Evolutionary conservation across 768 basidiomycete genomes (phyloP).

Genomic region (Mycena rosella): DNA sequence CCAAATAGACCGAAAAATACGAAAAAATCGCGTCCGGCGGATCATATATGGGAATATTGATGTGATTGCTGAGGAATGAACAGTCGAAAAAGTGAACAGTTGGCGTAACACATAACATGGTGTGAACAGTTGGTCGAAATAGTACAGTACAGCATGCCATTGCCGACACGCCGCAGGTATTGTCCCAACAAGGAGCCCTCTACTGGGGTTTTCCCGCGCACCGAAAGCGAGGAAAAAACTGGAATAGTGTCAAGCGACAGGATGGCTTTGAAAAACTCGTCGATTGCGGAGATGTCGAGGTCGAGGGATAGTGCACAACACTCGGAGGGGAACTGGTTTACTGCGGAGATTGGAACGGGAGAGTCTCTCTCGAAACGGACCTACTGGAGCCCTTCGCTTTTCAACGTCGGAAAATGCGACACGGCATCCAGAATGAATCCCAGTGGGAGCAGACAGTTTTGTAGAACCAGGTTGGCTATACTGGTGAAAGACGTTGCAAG

Average conservation of each 20-base stretch:
- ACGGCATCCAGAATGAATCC: background rate
- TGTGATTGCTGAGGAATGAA: too few species aligned
- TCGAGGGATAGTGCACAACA: background rate
- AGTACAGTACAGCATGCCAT: too few species aligned
- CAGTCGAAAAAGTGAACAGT: too few species aligned
- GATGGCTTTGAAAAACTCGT: background rate
- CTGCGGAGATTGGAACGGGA: background rate
- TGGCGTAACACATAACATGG: too few species aligned
- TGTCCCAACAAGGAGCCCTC: background rate
- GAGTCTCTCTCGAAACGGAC: background rate
- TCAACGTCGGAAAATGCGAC: background rate
- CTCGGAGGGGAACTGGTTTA: background rate
- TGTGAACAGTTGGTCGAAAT: too few species aligned
- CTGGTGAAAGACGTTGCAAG: background rate
- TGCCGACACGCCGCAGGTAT: background rate
- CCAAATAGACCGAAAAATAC: too few species aligned
- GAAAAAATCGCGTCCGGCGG: too few species aligned
- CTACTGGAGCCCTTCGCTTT: background rate
- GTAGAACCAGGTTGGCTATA: background rate
- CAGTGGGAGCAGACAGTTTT: background rate
- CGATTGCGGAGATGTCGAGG: background rate
- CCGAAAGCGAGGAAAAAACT: background rate
- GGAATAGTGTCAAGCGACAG: conserved; percentile 2
- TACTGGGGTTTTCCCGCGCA: background rate
- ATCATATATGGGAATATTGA: too few species aligned